Conservation (phyloP, 352 stramenopile genomes). For the Aphanomyces invadans region DNA sequence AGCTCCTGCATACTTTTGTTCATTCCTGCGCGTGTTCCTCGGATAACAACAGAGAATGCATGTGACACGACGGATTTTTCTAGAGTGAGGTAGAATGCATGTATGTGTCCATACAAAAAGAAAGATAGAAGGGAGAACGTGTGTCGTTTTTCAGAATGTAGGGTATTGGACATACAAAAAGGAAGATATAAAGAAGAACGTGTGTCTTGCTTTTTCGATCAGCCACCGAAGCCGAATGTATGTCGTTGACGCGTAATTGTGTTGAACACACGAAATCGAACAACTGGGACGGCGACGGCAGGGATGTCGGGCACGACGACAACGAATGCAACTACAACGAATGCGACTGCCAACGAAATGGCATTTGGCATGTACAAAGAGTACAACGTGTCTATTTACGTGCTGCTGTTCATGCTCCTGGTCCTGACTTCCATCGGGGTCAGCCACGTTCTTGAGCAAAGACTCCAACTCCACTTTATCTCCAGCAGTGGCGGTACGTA, state of each 20-base stretch:
- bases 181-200: too few species aligned
- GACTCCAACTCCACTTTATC: not conserved
- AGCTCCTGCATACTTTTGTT: not conserved
- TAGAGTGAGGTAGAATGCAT: too few species aligned
- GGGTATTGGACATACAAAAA: too few species aligned
- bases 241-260: too few species aligned
- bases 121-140: too few species aligned
- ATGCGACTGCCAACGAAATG: not conserved
- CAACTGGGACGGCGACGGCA: too few species aligned
- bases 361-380: constrained; percentile 13
- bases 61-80: too few species aligned
- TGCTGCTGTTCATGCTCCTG: constrained; percentile 8
- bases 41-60: not conserved
- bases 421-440: not conserved
- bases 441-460: not conserved
- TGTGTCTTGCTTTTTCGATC: too few species aligned
- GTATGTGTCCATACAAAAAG: too few species aligned
- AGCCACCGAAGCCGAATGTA: too few species aligned
- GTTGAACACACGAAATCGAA: too few species aligned
- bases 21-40: not conserved
- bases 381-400: constrained; percentile 3
- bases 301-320: not conserved
- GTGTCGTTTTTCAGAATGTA: too few species aligned
- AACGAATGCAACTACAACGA: not conserved
- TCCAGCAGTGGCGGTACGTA: not conserved